Conservation (phyloP, 371 early-diverging fungal genomes). For the Saksenaea vasiformis region DNA sequence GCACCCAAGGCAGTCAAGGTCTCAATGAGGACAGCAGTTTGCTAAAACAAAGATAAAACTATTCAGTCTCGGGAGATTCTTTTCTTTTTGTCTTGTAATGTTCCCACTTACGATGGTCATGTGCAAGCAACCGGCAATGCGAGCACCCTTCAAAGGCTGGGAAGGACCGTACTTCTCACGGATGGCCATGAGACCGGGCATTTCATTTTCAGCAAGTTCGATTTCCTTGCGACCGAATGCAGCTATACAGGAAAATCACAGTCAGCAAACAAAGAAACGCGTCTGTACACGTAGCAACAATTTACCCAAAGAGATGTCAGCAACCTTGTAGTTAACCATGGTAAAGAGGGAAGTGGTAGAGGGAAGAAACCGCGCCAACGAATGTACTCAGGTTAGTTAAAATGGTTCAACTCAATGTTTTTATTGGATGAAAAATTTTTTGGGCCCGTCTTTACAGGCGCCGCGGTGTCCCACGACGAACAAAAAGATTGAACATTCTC, state of each 20-base stretch:
- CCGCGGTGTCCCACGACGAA: background rate
- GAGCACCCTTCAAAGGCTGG: conserved; percentile 93
- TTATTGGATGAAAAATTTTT: conserved; percentile 6
- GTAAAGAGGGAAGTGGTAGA: conserved; percentile 4
- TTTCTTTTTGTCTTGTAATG: background rate
- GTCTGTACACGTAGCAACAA: background rate
- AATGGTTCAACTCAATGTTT: background rate
- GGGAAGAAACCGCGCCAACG: background rate
- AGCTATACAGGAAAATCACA: conserved; percentile 19
- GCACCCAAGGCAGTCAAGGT: conserved; percentile 93
- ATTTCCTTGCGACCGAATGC: conserved; percentile 47
- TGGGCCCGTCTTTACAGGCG: background rate
- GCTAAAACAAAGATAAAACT: conserved; percentile 3
- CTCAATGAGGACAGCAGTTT: conserved; percentile 98
- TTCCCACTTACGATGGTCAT: conserved; percentile 80
- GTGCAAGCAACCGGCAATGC: conserved; percentile 97
- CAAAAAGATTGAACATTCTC: background rate
- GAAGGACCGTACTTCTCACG: conserved; percentile 86
- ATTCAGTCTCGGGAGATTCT: conserved; percentile 2
- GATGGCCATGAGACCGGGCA: conserved; percentile 96
- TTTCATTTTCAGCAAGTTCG: conserved; percentile 86
- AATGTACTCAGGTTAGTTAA: background rate
- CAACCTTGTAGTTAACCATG: conserved; percentile 38
- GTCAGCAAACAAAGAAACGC: background rate
- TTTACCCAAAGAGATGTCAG: conserved; percentile 92